These are phyloP conservation scores for Saccharomyces hybrid DNA, from an alignment of 1,139 yeast species.

Conservation along the genomic window DNA sequence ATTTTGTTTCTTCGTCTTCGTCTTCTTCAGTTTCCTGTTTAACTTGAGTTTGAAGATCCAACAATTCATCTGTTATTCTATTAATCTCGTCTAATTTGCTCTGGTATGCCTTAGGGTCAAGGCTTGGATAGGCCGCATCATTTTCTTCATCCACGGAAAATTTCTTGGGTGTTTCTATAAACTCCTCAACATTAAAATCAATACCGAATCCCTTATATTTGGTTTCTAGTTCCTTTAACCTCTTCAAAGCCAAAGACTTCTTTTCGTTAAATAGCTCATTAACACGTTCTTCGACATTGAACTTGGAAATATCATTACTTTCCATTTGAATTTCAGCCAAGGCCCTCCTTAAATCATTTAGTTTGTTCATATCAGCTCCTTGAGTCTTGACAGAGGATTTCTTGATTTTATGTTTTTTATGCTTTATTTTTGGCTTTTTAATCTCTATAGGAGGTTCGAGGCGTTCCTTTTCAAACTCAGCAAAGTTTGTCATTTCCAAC, in stretches of 20 bases:
- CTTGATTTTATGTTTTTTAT: slow-evolving; percentile 2
- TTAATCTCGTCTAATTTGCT: slow-evolving; percentile 43
- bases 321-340: slow-evolving; percentile 58
- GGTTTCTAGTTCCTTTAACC: slow-evolving; percentile 55
- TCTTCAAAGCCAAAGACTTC: slow-evolving; percentile 56
- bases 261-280: slow-evolving; percentile 52
- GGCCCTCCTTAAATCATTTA: slow-evolving; percentile 50
- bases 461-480: slow-evolving; percentile 31
- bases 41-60: slow-evolving; percentile 11
- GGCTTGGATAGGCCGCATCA: slow-evolving; percentile 18
- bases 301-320: slow-evolving; percentile 66
- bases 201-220: slow-evolving; percentile 55
- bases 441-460: slow-evolving; percentile 22
- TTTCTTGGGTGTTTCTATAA: slow-evolving; percentile 8
- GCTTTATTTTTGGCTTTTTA: slow-evolving; percentile 4
- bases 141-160: slow-evolving; percentile 5
- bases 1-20: slow-evolving; percentile 1
- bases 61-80: slow-evolving; percentile 36
- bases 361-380: slow-evolving; percentile 34
- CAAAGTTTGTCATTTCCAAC: slow-evolving; percentile 79
- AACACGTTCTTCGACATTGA: slow-evolving; percentile 43
- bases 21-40: slow-evolving; percentile 3
- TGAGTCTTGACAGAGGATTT: slow-evolving; percentile 6
- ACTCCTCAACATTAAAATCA: slow-evolving; percentile 36
- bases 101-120: slow-evolving; percentile 39